Evolutionary conservation across 257 asterid genomes (phyloP), one percentile per base, ranked within the genome.

Genomic region (Scutellaria galericulata): DNA sequence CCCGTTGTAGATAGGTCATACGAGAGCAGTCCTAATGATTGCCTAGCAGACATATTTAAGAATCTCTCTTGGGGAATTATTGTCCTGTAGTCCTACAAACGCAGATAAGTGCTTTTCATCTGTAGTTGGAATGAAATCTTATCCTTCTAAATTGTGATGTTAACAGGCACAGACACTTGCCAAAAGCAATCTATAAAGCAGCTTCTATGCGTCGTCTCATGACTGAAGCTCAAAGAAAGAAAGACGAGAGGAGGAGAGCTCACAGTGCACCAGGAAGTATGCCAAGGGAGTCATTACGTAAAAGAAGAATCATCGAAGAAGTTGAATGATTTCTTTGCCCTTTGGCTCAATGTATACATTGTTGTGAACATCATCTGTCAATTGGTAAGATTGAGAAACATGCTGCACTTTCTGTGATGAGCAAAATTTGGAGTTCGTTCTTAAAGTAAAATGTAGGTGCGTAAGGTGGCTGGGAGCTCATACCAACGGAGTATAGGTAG

Each of bases 191-290:
- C 78, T 91, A 87, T 66, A 94, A 81, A 83, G 99, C 99, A 52
- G 68, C 85, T 57, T 70, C 81, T 40, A 83, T 85, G 65, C 78
- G 89, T 56, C 97, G 97, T 46, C 50, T 81, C 42, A 80, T 85
- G 87, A 50, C 78, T 1, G 93, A 86, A 10, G 86, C 96, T 47
- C 85, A 77, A 75, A 87, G 92, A 76, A 86, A 80, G 93, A 91
- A 82, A 76, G 88, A 78, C 13, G 90, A 84, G 69, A 91, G 86
- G 82, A 86, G 90, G 81, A 83, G 91, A 79, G 95, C 97, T 70
- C 99, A 94, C 75, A 94, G 99, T 77, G 86, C 96, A 7, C 96
- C 96, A 0, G 97, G 99, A 66, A 89, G 95, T 72, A 89, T 84
- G 62, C 86, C 85, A 2, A 82, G 47, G 27, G 66, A 65, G 68